These are phyloP conservation scores for Crithidia expoeki DNA, from an alignment of 208 protist genomes.

Conservation along the genomic window DNA sequence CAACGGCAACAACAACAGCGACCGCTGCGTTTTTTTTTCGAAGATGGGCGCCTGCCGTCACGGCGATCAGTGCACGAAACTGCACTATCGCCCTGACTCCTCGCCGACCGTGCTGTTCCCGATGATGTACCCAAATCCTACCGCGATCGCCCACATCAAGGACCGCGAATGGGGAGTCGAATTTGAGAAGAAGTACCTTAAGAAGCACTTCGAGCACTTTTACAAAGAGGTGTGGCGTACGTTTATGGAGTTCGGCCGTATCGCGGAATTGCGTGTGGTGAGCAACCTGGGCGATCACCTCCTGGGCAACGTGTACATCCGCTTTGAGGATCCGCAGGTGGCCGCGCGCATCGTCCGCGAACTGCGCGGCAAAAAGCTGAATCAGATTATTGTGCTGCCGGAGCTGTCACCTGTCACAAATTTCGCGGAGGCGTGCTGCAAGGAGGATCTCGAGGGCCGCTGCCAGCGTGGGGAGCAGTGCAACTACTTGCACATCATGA, in stretches of 20 bases:
- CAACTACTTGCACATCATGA: conserved; percentile 98
- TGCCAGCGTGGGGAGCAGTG: conserved; percentile 96
- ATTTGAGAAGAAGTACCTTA: conserved; percentile 89
- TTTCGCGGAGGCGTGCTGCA: conserved; percentile 97
- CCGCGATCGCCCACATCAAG: conserved; percentile 61
- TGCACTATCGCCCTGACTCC: conserved; percentile 93
- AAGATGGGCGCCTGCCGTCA: conserved; percentile 99
- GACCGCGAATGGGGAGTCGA: conserved; percentile 56
- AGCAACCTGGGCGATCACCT: conserved; percentile 98
- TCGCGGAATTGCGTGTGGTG: conserved; percentile 96
- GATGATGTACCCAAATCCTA: conserved; percentile 97
- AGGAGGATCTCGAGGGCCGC: conserved; percentile 93
- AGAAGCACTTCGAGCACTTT: conserved; percentile 96
- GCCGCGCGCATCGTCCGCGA: conserved; percentile 81
- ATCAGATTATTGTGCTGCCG: conserved; percentile 86
- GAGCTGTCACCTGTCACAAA: conserved; percentile 98
- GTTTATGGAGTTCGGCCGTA: conserved; percentile 92
- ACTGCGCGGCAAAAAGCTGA: conserved; percentile 89
- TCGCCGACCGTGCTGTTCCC: conserved; percentile 96
- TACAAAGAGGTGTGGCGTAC: conserved; percentile 97
- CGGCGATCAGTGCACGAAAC: conserved; percentile 95
- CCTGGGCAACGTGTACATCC: conserved; percentile 98
- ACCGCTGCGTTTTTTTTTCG: conserved; percentile 95
- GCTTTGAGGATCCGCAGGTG: conserved; percentile 91
- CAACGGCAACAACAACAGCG: conserved; percentile 9